Evolutionary conservation across 768 basidiomycete genomes (phyloP), one percentile per base, ranked within the genome.

Genomic region (Kwoniella dejecticola): DNA sequence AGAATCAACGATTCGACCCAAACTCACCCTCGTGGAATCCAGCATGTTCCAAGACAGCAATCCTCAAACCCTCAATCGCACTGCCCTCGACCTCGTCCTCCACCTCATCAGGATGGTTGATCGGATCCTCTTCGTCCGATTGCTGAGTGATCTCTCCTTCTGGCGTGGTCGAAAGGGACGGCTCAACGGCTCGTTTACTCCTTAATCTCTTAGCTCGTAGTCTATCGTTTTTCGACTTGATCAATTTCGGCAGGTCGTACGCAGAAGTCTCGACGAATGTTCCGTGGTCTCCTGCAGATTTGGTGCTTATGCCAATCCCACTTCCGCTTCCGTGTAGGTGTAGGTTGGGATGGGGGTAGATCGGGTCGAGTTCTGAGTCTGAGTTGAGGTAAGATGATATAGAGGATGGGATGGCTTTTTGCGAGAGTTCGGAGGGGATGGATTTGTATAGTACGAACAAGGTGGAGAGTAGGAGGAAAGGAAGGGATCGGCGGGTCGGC

Each of bases 31-130:
- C 62, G 29, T 63, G 62, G 27, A 63, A 63, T 13, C 62, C 62
- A 33, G 62, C 62, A 52, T 63, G 62, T 53, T 63, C 62, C 27
- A 63, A 36, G 23, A 63, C 62, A 11, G 62, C 62, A 4, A 63
- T 53, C 10, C 50, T 56, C 27, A 63, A 41, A 13, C 38, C 48
- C 3, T 42, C 40, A 19, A 31, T n/a, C n/a, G n/a, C 45, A 19
- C 44, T 24, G 26, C 17, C 48, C 33, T 48, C 19, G 15, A n/a
- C 15, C 33, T 2, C 45, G 19, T 27, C 8, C n/a, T n/a, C n/a
- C n/a, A n/a, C n/a, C n/a, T n/a, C n/a, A n/a, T n/a, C n/a, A n/a
- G n/a, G n/a, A n/a, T n/a, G n/a, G n/a, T n/a, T n/a, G n/a, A n/a
- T n/a, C n/a, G n/a, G n/a, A 7, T 47, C 42, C 26, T 42, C 29